Conservation (phyloP, 2,329 filamentous ascomycete genomes). For the Trichoderma semiorbis region DNA sequence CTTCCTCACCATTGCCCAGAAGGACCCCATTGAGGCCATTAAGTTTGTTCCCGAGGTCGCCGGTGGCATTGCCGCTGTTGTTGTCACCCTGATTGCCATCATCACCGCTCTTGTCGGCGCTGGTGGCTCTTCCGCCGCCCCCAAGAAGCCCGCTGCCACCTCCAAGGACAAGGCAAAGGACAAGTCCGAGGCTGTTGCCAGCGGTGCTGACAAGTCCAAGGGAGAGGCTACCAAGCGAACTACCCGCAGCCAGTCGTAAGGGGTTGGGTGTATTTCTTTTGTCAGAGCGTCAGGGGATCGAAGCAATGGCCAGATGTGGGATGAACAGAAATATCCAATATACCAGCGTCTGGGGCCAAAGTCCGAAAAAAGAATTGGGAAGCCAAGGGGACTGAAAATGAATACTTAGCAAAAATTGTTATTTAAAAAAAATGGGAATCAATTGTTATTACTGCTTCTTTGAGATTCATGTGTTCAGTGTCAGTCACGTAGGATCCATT, state of each 20-base stretch:
- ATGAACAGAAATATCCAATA: slow-evolving; percentile 12
- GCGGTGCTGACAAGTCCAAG: slow-evolving; percentile 71
- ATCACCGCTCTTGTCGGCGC: slow-evolving; percentile 63
- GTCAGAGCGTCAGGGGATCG: not conserved
- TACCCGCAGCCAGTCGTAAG: slow-evolving; percentile 54
- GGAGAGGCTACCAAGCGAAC: slow-evolving; percentile 63
- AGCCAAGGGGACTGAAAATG: not conserved
- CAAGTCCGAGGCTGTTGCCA: slow-evolving; percentile 61
- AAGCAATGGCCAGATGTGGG: not conserved
- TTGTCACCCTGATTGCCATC: slow-evolving; percentile 67
- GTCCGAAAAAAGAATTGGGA: not conserved
- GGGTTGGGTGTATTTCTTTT: slow-evolving; percentile 1
- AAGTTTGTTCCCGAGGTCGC: slow-evolving; percentile 91
- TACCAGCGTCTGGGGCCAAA: slow-evolving; percentile 2
- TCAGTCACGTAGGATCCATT: not conserved
- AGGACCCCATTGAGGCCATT: slow-evolving; percentile 77
- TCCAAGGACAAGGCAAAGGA: slow-evolving; percentile 70
- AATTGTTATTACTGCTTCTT: slow-evolving; percentile 5
- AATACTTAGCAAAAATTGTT: not conserved
- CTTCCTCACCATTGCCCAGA: slow-evolving; percentile 79
- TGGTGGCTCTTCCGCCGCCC: slow-evolving; percentile 63
- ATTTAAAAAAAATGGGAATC: slow-evolving; percentile 15
- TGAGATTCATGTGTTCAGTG: not conserved
- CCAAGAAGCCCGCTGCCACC: slow-evolving; percentile 66
- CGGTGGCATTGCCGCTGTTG: slow-evolving; percentile 68